Base-by-base conservation (phyloP, 2,329 filamentous ascomycete genomes). In the Trichoderma endophyticum region DNA sequence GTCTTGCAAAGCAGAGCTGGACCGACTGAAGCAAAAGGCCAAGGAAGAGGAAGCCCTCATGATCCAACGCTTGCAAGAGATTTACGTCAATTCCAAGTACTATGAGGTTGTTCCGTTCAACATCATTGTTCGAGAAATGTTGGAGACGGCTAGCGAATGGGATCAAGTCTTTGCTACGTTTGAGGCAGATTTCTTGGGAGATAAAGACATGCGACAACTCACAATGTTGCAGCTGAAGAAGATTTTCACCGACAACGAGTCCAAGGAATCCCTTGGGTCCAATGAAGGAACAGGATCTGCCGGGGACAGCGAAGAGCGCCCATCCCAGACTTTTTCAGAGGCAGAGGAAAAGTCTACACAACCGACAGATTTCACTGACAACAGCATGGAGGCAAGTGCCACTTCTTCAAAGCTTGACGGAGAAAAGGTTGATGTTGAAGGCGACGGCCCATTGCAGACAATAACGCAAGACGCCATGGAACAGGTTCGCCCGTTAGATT, bases 91-190 rank as follows among this genome's bases (percentile, higher is more conserved):
- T 74, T 97, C 95, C 2, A 95, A 94, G 78, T 98, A 98, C 79
- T 99, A 97, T 84, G 96, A 99, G 81, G 91, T 98, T 70, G 95
- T 98, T 64, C 96, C 97, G 0, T 87, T 99, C 74, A 99, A 98
- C 76, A 88, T 92, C 71, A 92, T 95, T 8, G 89, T 98, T 64
- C 91, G 95, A 75, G 92, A 93, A 71, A 96, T 97, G 85, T 91
- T 98, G 75, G 95, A 98, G 79, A 97, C 93, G 76, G 95, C 95
- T 4, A 91, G 94, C 24, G 93, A 95, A 75, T 99, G 96, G 96
- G 97, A 99, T 78, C 90, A 92, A 28, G 90, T 90, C 0, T 99
- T 99, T 82, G 87, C 90, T 71, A 92, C 96, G 70, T 98, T 99
- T 73, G 97, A 99, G 79, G 89, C 91, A 57, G 93, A 97, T 76